Evolutionary conservation across 805 yeast species (phyloP).

Genomic region (Monosporozyma aerobia): DNA sequence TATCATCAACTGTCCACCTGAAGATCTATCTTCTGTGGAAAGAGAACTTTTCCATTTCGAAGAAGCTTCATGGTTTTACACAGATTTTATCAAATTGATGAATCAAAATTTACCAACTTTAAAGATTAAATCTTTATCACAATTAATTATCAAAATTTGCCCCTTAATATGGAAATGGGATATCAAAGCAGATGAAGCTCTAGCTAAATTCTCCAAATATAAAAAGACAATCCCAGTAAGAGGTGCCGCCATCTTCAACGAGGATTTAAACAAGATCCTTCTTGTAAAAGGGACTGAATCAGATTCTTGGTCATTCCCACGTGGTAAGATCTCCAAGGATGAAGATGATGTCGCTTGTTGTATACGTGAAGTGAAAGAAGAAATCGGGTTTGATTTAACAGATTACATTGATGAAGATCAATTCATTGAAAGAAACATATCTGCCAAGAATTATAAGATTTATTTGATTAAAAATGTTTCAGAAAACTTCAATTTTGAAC

Average conservation of each 20-base stretch:
- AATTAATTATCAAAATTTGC: slow-evolving; percentile 54
- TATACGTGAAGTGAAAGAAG: slow-evolving; percentile 83
- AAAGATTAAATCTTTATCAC: slow-evolving; percentile 69
- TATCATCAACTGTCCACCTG: slow-evolving; percentile 83
- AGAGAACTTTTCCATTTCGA: slow-evolving; percentile 89
- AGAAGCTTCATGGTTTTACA: slow-evolving; percentile 97
- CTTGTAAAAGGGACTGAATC: slow-evolving; percentile 81
- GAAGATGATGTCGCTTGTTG: slow-evolving; percentile 88
- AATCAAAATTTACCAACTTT: slow-evolving; percentile 70
- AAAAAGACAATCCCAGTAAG: slow-evolving; percentile 90
- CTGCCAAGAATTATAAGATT: slow-evolving; percentile 79
- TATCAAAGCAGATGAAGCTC: slow-evolving; percentile 63
- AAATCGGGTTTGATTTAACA: slow-evolving; percentile 81
- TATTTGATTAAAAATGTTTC: slow-evolving; percentile 72
- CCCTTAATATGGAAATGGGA: slow-evolving; percentile 82
- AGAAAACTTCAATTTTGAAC: slow-evolving; percentile 63
- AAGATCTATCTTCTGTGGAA: slow-evolving; percentile 58
- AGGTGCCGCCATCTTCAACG: slow-evolving; percentile 84
- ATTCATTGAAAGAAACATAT: slow-evolving; percentile 69
- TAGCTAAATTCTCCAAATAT: slow-evolving; percentile 71
- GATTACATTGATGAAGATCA: slow-evolving; percentile 59
- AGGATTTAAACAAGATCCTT: slow-evolving; percentile 56
- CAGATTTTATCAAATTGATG: slow-evolving; percentile 66
- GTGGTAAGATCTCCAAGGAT: slow-evolving; percentile 92
- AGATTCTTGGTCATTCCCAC: slow-evolving; percentile 87